Evolutionary conservation across 148 eudicot species (phyloP).

Genomic region (Rhododendron henanense): DNA sequence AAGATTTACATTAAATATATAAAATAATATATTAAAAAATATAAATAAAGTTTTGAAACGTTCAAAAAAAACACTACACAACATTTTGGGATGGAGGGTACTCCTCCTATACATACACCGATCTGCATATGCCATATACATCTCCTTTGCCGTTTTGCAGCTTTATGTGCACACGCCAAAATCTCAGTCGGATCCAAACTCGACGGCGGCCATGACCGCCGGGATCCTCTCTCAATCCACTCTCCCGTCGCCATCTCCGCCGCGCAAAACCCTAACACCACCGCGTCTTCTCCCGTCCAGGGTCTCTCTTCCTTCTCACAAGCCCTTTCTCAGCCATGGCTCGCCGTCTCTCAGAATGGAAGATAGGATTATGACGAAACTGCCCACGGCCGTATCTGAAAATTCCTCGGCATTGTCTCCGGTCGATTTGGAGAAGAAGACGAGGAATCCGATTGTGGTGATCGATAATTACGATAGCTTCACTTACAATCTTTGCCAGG

Average conservation of each 20-base stretch:
- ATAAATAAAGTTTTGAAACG: too few species aligned
- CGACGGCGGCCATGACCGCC: slow-evolving; percentile 3
- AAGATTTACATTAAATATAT: too few species aligned
- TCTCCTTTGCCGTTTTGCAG: not conserved
- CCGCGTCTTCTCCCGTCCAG: not conserved
- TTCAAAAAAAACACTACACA: too few species aligned
- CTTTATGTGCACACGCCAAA: not conserved
- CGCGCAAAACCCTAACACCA: not conserved
- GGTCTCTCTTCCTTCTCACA: not conserved
- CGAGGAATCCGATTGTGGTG: slow-evolving; percentile 52
- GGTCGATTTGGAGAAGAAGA: not conserved
- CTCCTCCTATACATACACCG: too few species aligned
- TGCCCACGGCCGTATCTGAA: slow-evolving; percentile 6
- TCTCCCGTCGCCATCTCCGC: not conserved
- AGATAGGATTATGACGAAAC: not conserved
- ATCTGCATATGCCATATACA: not conserved
- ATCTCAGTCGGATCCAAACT: not conserved
- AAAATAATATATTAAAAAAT: too few species aligned
- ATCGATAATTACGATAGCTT: slow-evolving; percentile 98
- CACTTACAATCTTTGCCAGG: slow-evolving; percentile 97
- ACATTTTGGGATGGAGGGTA: too few species aligned
- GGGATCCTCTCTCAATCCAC: not conserved
- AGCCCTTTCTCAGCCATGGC: not conserved
- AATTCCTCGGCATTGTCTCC: not conserved
- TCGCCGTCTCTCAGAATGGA: not conserved